Conservation (phyloP, 2,329 filamentous ascomycete species). For the Lasiodiplodia sp. region DNA sequence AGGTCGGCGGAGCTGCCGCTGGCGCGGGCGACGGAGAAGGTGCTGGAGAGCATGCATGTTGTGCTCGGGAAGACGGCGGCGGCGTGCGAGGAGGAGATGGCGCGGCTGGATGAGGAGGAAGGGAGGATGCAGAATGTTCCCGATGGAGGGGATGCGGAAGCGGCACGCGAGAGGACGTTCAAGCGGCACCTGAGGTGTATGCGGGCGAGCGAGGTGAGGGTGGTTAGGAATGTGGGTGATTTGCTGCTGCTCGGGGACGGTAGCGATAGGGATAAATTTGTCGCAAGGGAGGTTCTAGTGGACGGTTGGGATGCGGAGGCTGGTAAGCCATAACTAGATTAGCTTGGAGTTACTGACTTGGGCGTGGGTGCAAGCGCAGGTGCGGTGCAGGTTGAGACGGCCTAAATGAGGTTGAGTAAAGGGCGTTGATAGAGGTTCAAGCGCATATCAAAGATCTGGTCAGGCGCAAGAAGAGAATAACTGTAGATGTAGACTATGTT, state of each 20-base stretch:
- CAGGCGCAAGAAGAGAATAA: neutral
- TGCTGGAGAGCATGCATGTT: slow-evolving; percentile 90
- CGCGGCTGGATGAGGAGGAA: slow-evolving; percentile 52
- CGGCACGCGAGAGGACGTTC: slow-evolving; percentile 60
- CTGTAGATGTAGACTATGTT: slow-evolving; percentile 4
- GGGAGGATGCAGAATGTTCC: slow-evolving; percentile 52
- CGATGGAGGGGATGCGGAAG: slow-evolving; percentile 51
- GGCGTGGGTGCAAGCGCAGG: slow-evolving; percentile 34
- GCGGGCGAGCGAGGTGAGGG: slow-evolving; percentile 85
- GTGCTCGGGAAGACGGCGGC: slow-evolving; percentile 74
- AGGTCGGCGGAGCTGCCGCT: slow-evolving; percentile 76
- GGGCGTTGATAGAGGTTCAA: neutral
- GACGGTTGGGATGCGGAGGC: slow-evolving; percentile 29
- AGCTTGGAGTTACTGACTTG: slow-evolving; percentile 38
- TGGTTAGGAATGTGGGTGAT: slow-evolving; percentile 77
- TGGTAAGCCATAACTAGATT: slow-evolving; percentile 34
- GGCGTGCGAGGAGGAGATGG: slow-evolving; percentile 72
- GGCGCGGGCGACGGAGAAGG: slow-evolving; percentile 82
- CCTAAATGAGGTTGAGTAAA: neutral
- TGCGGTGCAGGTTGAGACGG: slow-evolving; percentile 28
- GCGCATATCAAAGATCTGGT: neutral
- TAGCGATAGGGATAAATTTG: slow-evolving; percentile 68
- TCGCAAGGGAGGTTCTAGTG: slow-evolving; percentile 53
- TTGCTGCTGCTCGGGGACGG: slow-evolving; percentile 73
- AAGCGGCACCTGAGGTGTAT: slow-evolving; percentile 69